phyloP scores from a whole-genome alignment of 345 rosid species.

The Gynandropsis gynandra region DNA sequence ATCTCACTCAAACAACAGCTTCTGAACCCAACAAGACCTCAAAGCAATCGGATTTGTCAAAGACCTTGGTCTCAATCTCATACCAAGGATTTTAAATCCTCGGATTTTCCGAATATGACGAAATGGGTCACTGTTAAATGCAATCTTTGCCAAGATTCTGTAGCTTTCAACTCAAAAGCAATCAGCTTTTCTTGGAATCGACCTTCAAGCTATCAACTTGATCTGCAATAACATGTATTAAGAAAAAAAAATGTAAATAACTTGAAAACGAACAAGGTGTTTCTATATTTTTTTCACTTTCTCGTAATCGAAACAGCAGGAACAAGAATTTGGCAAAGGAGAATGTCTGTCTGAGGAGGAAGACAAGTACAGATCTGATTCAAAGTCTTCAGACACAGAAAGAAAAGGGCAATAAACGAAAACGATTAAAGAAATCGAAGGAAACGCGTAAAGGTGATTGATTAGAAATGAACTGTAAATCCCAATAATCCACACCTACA shows the following conservation, averaged over 20 bases:
- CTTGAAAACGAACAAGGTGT: slow-evolving; percentile 16
- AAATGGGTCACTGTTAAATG: too few relatives aligned
- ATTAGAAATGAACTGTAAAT: slow-evolving; percentile 50
- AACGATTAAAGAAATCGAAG: slow-evolving; percentile 30
- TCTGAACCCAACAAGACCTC: slow-evolving; percentile 15
- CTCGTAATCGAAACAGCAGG: too few relatives aligned
- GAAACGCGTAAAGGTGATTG: slow-evolving; percentile 58
- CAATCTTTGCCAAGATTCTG: too few relatives aligned
- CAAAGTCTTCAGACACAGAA: too few relatives aligned
- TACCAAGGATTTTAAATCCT: too few relatives aligned
- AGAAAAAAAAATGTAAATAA: slow-evolving; percentile 11
- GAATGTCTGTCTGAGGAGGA: slow-evolving; percentile 39
- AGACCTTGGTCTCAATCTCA: too few relatives aligned
- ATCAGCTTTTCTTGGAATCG: slow-evolving; percentile 1
- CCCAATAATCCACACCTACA: slow-evolving; percentile 25
- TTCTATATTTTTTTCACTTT: not conserved
- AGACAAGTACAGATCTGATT: slow-evolving; percentile 53
- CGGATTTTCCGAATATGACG: too few relatives aligned
- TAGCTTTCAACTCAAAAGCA: too few relatives aligned
- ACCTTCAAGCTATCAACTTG: slow-evolving; percentile 25
- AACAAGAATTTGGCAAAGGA: slow-evolving; percentile 22
- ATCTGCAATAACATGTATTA: slow-evolving; percentile 27
- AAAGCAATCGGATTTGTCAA: not conserved
- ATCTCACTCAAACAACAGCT: too few relatives aligned
- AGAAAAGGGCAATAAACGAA: too few relatives aligned